Conservation (phyloP, 371 early-diverging fungal species). For the Lichtheimia corymbifera region DNA sequence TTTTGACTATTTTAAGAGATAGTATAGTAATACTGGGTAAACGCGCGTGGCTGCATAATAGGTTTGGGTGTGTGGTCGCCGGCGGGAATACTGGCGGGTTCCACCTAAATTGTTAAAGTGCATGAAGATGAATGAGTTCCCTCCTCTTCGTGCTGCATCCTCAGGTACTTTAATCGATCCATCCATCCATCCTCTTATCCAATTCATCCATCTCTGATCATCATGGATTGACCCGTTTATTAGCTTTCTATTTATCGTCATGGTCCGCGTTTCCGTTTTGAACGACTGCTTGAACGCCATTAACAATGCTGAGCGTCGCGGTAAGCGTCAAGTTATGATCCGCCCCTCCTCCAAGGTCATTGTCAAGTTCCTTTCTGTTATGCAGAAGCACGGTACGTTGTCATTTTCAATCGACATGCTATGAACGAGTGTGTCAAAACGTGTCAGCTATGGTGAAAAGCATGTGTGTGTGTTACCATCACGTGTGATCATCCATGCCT, state of each 20-base stretch:
- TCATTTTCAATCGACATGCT: neutral
- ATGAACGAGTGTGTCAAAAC: too few species aligned
- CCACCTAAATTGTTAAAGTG: too few species aligned
- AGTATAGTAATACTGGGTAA: too few species aligned
- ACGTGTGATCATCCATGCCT: neutral
- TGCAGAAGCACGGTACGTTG: slow-evolving; percentile 93
- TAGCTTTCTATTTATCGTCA: slow-evolving; percentile 5
- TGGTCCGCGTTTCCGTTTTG: slow-evolving; percentile 40
- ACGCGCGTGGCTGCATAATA: too few species aligned
- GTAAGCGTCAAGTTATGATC: slow-evolving; percentile 95
- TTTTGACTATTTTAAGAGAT: too few species aligned
- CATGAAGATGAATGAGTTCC: neutral
- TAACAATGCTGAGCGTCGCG: slow-evolving; percentile 75
- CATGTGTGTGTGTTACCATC: neutral
- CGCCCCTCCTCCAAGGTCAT: slow-evolving; percentile 96
- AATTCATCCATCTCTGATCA: neutral
- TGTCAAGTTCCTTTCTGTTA: slow-evolving; percentile 96
- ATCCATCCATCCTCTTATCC: neutral
- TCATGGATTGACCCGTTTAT: neutral
- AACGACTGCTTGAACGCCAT: slow-evolving; percentile 97
- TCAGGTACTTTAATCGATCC: neutral
- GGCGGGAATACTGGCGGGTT: too few species aligned
- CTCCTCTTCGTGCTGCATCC: slow-evolving; percentile 1
- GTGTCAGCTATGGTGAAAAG: too few species aligned
- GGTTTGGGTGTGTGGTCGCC: too few species aligned